These are phyloP conservation scores for Chaetomium globosum DNA, from an alignment of 2,329 filamentous ascomycete genomes.

Conservation along the genomic window DNA sequence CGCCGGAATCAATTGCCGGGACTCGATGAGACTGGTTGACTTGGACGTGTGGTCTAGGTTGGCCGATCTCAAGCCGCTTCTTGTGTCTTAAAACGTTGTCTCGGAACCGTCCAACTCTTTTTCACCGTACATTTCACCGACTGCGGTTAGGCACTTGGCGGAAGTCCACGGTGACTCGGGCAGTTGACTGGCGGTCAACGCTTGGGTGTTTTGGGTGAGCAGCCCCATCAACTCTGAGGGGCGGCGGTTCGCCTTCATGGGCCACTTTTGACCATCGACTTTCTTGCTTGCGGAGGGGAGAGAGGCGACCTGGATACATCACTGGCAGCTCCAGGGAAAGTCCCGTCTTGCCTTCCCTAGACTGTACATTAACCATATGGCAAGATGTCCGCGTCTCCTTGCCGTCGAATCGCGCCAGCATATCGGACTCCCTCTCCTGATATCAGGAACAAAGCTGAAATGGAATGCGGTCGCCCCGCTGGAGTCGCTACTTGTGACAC, in stretches of 20 bases:
- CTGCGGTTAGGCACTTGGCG: background rate
- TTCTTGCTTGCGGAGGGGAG: background rate
- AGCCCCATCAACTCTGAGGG: background rate
- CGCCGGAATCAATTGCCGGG: background rate
- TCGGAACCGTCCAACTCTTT: background rate
- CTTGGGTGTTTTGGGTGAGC: background rate
- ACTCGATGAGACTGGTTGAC: background rate
- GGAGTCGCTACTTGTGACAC: background rate
- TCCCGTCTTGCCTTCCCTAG: background rate
- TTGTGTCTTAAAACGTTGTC: constrained; percentile 13
- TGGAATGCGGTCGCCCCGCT: background rate
- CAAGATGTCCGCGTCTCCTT: background rate
- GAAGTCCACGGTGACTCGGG: background rate
- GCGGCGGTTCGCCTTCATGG: background rate
- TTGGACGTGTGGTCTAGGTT: background rate
- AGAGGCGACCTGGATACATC: background rate
- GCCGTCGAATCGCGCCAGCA: background rate
- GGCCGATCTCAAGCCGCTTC: background rate
- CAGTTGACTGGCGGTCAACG: background rate
- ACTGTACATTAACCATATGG: background rate
- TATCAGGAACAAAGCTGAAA: background rate
- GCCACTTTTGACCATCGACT: background rate
- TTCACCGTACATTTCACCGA: background rate
- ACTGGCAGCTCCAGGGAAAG: background rate
- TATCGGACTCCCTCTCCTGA: background rate